Percentiles rank a stretch among this genome's conserved stretches.
These are phyloP conservation scores for Hordeum marinum DNA, from an alignment of 176 grass and related monocot genomes.

Conservation along the genomic window DNA sequence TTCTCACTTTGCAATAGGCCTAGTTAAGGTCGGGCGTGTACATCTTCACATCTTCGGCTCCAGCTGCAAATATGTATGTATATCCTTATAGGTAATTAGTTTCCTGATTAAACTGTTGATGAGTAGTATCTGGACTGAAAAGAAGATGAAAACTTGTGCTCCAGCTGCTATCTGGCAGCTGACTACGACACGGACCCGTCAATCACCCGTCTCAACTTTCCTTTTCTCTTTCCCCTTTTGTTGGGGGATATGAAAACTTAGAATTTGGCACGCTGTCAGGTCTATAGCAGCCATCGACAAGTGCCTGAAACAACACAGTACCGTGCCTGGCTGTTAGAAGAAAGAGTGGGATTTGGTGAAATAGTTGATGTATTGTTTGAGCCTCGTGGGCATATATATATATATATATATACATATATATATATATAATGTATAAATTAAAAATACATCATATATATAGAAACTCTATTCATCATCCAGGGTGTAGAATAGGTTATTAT, in stretches of 20 bases:
- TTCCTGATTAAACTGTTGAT: neutral
- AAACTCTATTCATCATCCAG: no score
- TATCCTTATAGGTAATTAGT: conserved; percentile 21
- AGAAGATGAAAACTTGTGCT: neutral
- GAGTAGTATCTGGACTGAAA: conserved; percentile 8
- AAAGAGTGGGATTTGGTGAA: no score
- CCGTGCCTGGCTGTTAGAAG: no score
- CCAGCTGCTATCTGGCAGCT: neutral
- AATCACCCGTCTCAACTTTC: neutral
- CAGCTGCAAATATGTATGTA: conserved; percentile 37
- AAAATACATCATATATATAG: no score
- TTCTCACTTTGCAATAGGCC: conserved; percentile 47
- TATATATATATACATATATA: no score
- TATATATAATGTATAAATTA: no score
- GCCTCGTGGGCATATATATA: no score
- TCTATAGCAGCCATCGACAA: no score
- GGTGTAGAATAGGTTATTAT: no score
- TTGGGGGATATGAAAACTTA: neutral
- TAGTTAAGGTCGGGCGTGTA: conserved; percentile 23
- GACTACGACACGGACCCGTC: neutral
- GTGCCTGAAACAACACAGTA: no score
- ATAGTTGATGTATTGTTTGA: no score
- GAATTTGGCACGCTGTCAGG: neutral
- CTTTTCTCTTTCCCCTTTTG: neutral
- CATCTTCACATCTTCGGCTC: neutral